These are phyloP conservation scores for Paramecium tetraurelia DNA, from an alignment of 73 alveolate genomes.

Conservation along the genomic window DNA sequence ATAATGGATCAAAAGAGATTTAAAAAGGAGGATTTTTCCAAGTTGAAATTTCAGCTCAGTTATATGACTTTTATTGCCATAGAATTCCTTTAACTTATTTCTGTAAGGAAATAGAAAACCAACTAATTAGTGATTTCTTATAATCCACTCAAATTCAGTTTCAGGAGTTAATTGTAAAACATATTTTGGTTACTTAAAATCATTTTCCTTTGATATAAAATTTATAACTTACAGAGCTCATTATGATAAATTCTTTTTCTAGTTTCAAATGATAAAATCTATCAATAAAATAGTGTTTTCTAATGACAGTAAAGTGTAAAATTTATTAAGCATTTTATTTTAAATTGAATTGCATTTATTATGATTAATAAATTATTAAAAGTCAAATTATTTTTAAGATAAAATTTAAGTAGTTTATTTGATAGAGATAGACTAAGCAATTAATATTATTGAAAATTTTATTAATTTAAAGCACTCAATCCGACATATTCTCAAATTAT, in stretches of 20 bases:
- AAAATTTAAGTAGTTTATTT: background rate
- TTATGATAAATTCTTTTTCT: background rate
- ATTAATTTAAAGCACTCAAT: too few relatives aligned
- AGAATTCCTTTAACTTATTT: background rate
- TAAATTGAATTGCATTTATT: background rate
- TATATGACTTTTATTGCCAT: background rate
- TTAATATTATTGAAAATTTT: background rate
- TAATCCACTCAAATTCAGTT: background rate
- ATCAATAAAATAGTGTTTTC: conserved; percentile 6
- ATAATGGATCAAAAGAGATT: background rate
- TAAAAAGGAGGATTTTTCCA: background rate
- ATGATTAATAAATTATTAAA: background rate
- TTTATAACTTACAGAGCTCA: conserved; percentile 17
- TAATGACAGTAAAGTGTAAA: background rate
- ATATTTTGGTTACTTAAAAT: background rate
- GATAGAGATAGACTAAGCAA: background rate
- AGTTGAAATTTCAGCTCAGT: background rate
- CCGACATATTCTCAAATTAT: too few relatives aligned
- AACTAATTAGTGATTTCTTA: background rate
- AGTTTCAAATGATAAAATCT: background rate
- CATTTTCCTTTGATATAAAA: background rate
- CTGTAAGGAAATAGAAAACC: background rate
- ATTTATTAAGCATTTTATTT: background rate
- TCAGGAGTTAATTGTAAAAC: background rate
- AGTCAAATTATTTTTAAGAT: background rate